These are phyloP conservation scores for Zygosaccharomyces bisporus DNA, from an alignment of 805 yeast species.

Conservation along the genomic window DNA sequence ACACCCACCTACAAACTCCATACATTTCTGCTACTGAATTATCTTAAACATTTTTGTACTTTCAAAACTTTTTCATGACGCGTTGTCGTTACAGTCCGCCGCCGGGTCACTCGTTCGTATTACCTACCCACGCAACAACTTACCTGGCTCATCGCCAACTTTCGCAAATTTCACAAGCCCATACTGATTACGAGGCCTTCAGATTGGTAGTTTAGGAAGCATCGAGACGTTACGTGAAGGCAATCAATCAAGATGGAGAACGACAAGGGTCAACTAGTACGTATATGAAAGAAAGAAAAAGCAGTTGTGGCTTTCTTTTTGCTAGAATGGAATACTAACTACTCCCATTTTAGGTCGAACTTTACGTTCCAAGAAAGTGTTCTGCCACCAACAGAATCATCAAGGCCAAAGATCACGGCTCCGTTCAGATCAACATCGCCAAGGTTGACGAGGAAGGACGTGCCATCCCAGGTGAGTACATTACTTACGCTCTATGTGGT, in stretches of 20 bases:
- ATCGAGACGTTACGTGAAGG: constrained; percentile 8
- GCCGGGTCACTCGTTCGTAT: not conserved
- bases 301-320: not conserved
- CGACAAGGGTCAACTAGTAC: constrained; percentile 99
- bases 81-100: not conserved
- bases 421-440: constrained; percentile 98
- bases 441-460: constrained; percentile 97
- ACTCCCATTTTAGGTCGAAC: constrained; percentile 73
- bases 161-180: constrained; percentile 9
- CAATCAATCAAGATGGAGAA: constrained; percentile 83
- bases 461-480: constrained; percentile 83
- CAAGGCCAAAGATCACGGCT: constrained; percentile 99
- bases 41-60: not conserved
- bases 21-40: not conserved
- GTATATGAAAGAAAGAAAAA: constrained; percentile 37
- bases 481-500: constrained; percentile 96
- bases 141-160: constrained; percentile 3
- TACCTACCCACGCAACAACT: constrained; percentile 4
- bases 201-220: not conserved
- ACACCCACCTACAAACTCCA: not conserved
- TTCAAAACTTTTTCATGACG: constrained; percentile 3
- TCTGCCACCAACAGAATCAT: constrained; percentile 99
- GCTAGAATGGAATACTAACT: constrained; percentile 22
- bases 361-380: constrained; percentile 99
- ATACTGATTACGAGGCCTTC: constrained; percentile 1